Conservation (phyloP, 1,284 basidiomycete genomes). For the Ceratobasidium sp. region DNA sequence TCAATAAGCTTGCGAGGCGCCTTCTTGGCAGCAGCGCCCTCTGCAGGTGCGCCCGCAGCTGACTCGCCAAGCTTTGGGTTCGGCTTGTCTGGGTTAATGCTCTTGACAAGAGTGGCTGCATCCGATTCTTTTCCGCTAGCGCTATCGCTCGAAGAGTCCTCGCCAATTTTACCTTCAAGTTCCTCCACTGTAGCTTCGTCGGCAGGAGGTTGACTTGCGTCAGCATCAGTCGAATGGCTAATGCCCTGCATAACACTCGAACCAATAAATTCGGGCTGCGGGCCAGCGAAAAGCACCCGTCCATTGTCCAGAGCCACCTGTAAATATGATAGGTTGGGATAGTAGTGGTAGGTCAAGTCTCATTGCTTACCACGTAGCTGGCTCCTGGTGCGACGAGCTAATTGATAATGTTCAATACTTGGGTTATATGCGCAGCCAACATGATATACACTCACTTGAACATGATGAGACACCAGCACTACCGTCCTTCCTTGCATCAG, state of each 20-base stretch:
- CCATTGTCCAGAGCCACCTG: slow-evolving; percentile 86
- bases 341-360: slow-evolving; percentile 53
- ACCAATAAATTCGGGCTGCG: slow-evolving; percentile 72
- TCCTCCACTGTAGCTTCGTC: slow-evolving; percentile 51
- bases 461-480: slow-evolving; percentile 89
- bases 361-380: slow-evolving; percentile 65
- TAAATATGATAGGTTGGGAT: slow-evolving; percentile 51
- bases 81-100: slow-evolving; percentile 29
- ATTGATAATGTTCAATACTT: slow-evolving; percentile 57
- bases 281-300: slow-evolving; percentile 80
- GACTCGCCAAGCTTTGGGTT: slow-evolving; percentile 29
- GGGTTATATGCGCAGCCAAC: not conserved
- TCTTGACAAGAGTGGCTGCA: slow-evolving; percentile 32
- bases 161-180: slow-evolving; percentile 55
- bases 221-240: slow-evolving; percentile 71
- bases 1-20: slow-evolving; percentile 87
- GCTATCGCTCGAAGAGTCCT: slow-evolving; percentile 59
- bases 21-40: slow-evolving; percentile 58
- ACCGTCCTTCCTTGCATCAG: slow-evolving; percentile 84
- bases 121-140: slow-evolving; percentile 44
- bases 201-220: slow-evolving; percentile 54
- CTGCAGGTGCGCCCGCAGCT: slow-evolving; percentile 55
- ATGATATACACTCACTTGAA: slow-evolving; percentile 38
- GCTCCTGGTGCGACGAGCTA: slow-evolving; percentile 80
- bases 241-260: slow-evolving; percentile 77